phyloP scores from a whole-genome alignment of 805 yeast genomes.

The Teunomyces tritomae region DNA sequence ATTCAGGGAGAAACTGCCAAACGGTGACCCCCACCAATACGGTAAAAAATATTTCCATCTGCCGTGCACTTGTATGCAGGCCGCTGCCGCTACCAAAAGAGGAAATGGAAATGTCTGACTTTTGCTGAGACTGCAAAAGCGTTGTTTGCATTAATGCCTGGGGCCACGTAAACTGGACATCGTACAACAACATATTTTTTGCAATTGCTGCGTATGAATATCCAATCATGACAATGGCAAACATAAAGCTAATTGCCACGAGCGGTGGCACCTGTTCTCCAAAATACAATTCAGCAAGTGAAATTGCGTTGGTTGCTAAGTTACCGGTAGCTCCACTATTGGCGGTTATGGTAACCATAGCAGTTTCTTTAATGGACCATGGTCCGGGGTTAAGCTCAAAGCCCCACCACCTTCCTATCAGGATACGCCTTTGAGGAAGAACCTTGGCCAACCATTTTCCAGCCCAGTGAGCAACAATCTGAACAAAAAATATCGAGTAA shows the following conservation, averaged over 20 bases:
- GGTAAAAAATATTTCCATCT: slow-evolving; percentile 37
- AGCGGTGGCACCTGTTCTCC: slow-evolving; percentile 32
- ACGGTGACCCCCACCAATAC: slow-evolving; percentile 33
- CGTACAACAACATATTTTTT: slow-evolving; percentile 42
- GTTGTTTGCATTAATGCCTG: slow-evolving; percentile 53
- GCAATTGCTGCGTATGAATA: slow-evolving; percentile 54
- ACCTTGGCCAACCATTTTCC: slow-evolving; percentile 45
- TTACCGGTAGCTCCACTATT: slow-evolving; percentile 54
- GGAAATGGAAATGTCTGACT: neutral
- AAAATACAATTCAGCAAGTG: slow-evolving; percentile 46
- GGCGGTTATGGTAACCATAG: slow-evolving; percentile 51
- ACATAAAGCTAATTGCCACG: slow-evolving; percentile 46
- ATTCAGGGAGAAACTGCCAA: slow-evolving; percentile 53
- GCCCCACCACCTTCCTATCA: slow-evolving; percentile 14
- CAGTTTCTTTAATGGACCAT: slow-evolving; percentile 54
- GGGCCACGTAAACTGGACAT: slow-evolving; percentile 49
- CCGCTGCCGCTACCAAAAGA: too few species aligned
- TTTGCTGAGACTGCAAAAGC: slow-evolving; percentile 32
- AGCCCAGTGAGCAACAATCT: slow-evolving; percentile 45
- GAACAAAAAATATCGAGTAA: slow-evolving; percentile 51
- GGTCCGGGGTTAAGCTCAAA: slow-evolving; percentile 52
- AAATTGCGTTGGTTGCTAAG: slow-evolving; percentile 46
- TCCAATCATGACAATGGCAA: slow-evolving; percentile 51
- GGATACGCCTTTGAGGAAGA: slow-evolving; percentile 33
- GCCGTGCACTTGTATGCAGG: slow-evolving; percentile 9